Base-by-base conservation (phyloP, 352 stramenopile genomes). In the Pythium rhizo-oryzae region DNA sequence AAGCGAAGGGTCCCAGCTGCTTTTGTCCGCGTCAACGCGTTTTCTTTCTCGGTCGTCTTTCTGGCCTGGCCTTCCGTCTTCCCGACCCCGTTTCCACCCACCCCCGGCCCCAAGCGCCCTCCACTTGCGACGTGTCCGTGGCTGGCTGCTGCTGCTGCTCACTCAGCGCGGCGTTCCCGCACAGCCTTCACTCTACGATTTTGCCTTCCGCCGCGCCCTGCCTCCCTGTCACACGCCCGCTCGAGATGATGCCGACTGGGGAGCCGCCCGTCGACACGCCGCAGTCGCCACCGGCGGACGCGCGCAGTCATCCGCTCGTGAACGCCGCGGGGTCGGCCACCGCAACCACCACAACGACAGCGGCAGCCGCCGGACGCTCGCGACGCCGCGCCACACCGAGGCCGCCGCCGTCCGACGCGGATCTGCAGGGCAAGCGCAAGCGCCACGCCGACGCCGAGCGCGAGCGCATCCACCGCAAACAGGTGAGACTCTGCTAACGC, bases 391-490 rank as follows among this genome's bases (percentile, higher is more conserved):
- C 59, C 18, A 65, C 39, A 41, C 33, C 63, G 7, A 69, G 62
- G 30, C 8, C 50, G 1, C 33, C 52, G 46, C 71, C 55, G 12
- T 46, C 46, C 8, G 50, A 65, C 2, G 16, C 39, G 8, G 56
- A 70, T 0, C n/a, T 65, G 12, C 59, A 75, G 25, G 21, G 18
- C 55, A 72, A 73, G 49, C 67, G 72, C 18, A 75, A 76, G 65
- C 67, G 64, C 41, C 62, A 78, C 56, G 72, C 62, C 0, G 67
- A 73, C 35, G 67, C 69, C 30, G 64, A 75, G 56, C 72, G 67
- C 13, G 65, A 72, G 41, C 64, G 70, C 25, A 76, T 69, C 44
- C 64, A 76, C 47, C 70, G 70, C 15, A 76, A 76, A 30, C 59
- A 71, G 69, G 69, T 76, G 66, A 44, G 30, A 25, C 16, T 30